Evolutionary conservation across 164 flowering plant genomes (phyloP).

Genomic region (Annona squamosa): DNA sequence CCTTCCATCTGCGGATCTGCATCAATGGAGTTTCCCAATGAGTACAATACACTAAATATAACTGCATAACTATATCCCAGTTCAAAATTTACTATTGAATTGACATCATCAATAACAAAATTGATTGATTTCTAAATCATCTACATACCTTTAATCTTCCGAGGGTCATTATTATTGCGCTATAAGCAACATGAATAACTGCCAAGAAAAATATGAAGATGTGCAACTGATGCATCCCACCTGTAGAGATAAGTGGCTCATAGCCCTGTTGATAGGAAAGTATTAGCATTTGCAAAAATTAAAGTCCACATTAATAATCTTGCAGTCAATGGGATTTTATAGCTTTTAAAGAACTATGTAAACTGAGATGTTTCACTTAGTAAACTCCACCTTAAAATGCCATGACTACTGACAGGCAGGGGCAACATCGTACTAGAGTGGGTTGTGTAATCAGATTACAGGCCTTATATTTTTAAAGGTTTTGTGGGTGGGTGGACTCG

Average conservation of each 20-base stretch:
- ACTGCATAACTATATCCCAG: background rate
- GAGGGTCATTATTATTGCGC: constrained; percentile 73
- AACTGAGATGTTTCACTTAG: background rate
- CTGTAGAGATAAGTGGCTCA: constrained; percentile 53
- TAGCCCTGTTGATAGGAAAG: constrained; percentile 41
- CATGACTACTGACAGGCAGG: background rate
- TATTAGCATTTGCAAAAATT: background rate
- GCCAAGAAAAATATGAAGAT: constrained; percentile 96
- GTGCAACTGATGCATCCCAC: constrained; percentile 84
- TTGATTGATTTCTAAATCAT: background rate
- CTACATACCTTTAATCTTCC: constrained; percentile 83
- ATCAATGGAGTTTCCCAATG: background rate
- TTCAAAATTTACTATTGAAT: background rate
- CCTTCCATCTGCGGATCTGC: constrained; percentile 94
- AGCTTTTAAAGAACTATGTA: background rate
- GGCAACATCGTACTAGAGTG: background rate
- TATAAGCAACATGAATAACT: constrained; percentile 63
- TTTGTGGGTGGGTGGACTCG: background rate
- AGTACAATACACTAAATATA: background rate
- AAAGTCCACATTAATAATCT: no score
- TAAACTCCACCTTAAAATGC: background rate
- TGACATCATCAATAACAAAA: background rate
- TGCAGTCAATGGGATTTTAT: background rate
- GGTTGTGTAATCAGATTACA: no score
- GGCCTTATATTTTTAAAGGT: background rate